These are phyloP conservation scores for Potentilla sterilis DNA, from an alignment of 306 rosid genomes.

Conservation along the genomic window DNA sequence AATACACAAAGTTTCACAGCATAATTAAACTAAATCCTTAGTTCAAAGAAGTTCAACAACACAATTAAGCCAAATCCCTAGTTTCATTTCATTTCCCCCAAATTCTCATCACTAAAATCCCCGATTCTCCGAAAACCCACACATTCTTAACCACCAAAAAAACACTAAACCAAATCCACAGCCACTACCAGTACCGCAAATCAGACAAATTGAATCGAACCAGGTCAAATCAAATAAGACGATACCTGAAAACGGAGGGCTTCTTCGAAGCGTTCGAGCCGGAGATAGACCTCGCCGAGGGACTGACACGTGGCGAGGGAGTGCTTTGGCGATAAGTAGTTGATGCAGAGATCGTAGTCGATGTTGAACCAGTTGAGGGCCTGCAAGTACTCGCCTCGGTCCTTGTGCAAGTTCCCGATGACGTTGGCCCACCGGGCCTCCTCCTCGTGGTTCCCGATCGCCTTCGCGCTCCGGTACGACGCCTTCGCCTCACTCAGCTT, in stretches of 20 bases:
- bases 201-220: neutral
- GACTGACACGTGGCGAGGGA: slow-evolving; percentile 85
- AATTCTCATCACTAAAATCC: neutral
- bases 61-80: neutral
- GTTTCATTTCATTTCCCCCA: neutral
- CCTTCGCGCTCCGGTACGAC: slow-evolving; percentile 59
- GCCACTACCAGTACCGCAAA: neutral
- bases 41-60: too few species aligned
- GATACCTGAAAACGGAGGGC: slow-evolving; percentile 76
- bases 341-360: slow-evolving; percentile 62
- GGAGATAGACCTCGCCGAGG: slow-evolving; percentile 83
- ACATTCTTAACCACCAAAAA: neutral
- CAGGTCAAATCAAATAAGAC: neutral
- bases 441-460: slow-evolving; percentile 71
- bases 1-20: neutral
- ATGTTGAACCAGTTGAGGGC: slow-evolving; percentile 83
- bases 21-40: too few species aligned
- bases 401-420: slow-evolving; percentile 62
- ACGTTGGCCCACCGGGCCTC: slow-evolving; percentile 93
- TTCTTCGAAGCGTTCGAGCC: slow-evolving; percentile 55
- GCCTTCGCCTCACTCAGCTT: slow-evolving; percentile 55
- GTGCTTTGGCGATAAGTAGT: slow-evolving; percentile 52
- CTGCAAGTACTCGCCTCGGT: slow-evolving; percentile 66
- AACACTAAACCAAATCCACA: neutral
- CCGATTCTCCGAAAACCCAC: neutral